phyloP scores from a whole-genome alignment of 148 eudicot species.

The Diospyros kaki region DNA sequence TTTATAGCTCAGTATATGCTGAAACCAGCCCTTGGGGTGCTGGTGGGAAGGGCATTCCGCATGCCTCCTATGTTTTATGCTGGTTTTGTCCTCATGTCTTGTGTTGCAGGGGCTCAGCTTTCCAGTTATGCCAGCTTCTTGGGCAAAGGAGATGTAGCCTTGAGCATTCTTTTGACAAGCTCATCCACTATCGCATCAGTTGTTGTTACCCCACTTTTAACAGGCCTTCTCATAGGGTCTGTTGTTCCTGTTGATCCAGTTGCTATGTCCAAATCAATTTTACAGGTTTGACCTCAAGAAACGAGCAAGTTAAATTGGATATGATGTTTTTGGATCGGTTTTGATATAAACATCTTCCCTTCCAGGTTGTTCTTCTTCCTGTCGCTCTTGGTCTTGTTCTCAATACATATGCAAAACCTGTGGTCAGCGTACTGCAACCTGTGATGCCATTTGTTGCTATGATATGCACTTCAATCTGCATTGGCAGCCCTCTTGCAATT shows the following conservation, averaged over 20 bases:
- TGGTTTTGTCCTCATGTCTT: slow-evolving; percentile 78
- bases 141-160: slow-evolving; percentile 89
- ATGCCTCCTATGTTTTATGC: slow-evolving; percentile 75
- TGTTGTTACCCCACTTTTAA: slow-evolving; percentile 75
- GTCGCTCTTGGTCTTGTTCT: slow-evolving; percentile 67
- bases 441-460: slow-evolving; percentile 91
- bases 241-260: slow-evolving; percentile 89
- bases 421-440: slow-evolving; percentile 68
- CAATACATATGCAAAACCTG: slow-evolving; percentile 82
- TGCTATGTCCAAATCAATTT: slow-evolving; percentile 90
- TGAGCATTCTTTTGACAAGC: slow-evolving; percentile 87
- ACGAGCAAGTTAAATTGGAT: neutral
- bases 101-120: slow-evolving; percentile 93
- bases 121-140: slow-evolving; percentile 95
- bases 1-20: slow-evolving; percentile 64
- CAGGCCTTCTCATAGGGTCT: slow-evolving; percentile 89
- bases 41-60: slow-evolving; percentile 71
- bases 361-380: slow-evolving; percentile 84
- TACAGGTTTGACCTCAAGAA: slow-evolving; percentile 54
- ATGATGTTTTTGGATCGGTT: neutral
- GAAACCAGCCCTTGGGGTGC: slow-evolving; percentile 76
- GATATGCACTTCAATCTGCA: slow-evolving; percentile 89
- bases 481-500: slow-evolving; percentile 93
- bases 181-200: slow-evolving; percentile 85
- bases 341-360: neutral